These are phyloP conservation scores for Nakazawaea populi DNA, from an alignment of 805 yeast species.

Conservation along the genomic window DNA sequence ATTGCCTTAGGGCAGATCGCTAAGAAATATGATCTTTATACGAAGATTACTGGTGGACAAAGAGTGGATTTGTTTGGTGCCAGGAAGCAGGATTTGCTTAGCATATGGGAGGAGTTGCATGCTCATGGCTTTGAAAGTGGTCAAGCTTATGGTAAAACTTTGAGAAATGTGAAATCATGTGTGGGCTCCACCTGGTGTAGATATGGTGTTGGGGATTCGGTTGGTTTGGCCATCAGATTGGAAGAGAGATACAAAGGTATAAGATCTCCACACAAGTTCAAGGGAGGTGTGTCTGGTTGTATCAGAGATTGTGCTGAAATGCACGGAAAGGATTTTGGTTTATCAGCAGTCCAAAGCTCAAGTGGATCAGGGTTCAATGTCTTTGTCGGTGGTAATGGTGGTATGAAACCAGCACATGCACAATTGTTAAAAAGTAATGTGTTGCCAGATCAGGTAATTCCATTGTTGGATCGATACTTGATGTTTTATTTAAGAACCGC, in stretches of 20 bases:
- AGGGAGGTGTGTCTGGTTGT: slow-evolving; percentile 34
- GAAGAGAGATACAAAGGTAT: slow-evolving; percentile 32
- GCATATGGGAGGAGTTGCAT: slow-evolving; percentile 26
- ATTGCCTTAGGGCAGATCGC: slow-evolving; percentile 28
- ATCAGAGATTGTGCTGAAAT: slow-evolving; percentile 33
- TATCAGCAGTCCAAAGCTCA: slow-evolving; percentile 27
- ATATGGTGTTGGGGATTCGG: slow-evolving; percentile 32
- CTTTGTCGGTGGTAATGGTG: slow-evolving; percentile 33
- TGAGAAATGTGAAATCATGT: slow-evolving; percentile 31
- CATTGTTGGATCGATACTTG: slow-evolving; percentile 28
- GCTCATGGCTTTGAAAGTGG: slow-evolving; percentile 30
- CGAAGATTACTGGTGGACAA: slow-evolving; percentile 32
- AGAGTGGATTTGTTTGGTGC: slow-evolving; percentile 30
- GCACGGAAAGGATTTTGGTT: slow-evolving; percentile 31
- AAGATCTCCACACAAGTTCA: slow-evolving; percentile 31
- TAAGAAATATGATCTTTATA: slow-evolving; percentile 25
- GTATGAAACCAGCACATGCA: slow-evolving; percentile 34
- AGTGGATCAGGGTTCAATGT: slow-evolving; percentile 24
- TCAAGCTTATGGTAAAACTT: slow-evolving; percentile 31
- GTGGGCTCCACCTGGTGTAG: slow-evolving; percentile 35
- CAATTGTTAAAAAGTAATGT: slow-evolving; percentile 26
- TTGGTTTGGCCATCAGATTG: slow-evolving; percentile 29
- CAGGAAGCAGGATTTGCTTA: slow-evolving; percentile 24
- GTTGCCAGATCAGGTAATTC: slow-evolving; percentile 30
- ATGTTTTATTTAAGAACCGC: slow-evolving; percentile 33